These are phyloP conservation scores for Hanseniaspora pseudoguilliermondii DNA, from an alignment of 805 yeast species.

Conservation along the genomic window DNA sequence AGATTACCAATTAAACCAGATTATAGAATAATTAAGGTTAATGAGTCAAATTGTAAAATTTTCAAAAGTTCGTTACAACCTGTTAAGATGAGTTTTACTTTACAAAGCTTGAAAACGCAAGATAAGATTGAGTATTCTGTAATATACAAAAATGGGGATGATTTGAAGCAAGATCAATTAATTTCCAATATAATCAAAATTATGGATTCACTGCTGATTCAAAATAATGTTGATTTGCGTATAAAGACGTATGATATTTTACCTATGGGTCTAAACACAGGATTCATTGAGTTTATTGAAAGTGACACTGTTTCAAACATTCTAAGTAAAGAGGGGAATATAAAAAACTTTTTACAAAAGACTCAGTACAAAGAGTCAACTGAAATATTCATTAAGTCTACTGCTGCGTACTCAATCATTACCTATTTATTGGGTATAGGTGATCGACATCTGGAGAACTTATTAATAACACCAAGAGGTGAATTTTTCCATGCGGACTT, in stretches of 20 bases:
- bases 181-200: conserved; percentile 85
- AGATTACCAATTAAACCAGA: conserved; percentile 10
- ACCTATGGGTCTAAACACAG: conserved; percentile 84
- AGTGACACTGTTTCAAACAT: conserved; percentile 79
- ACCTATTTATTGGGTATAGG: conserved; percentile 94
- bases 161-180: conserved; percentile 87
- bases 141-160: conserved; percentile 92
- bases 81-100: conserved; percentile 56
- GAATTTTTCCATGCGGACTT: conserved; percentile 96
- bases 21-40: conserved; percentile 41
- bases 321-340: conserved; percentile 59
- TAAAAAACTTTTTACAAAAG: conserved; percentile 56
- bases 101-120: conserved; percentile 32
- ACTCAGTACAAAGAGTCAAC: conserved; percentile 34
- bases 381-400: conserved; percentile 65
- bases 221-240: conserved; percentile 79
- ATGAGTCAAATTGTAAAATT: conserved; percentile 69
- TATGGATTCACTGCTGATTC: conserved; percentile 77
- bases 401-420: conserved; percentile 96
- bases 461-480: conserved; percentile 68
- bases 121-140: conserved; percentile 45
- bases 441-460: conserved; percentile 87
- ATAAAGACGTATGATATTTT: conserved; percentile 80
- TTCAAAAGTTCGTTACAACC: conserved; percentile 90
- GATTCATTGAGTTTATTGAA: conserved; percentile 88